Base-by-base conservation (phyloP, 257 asterid genomes). In the Vinca minor region DNA sequence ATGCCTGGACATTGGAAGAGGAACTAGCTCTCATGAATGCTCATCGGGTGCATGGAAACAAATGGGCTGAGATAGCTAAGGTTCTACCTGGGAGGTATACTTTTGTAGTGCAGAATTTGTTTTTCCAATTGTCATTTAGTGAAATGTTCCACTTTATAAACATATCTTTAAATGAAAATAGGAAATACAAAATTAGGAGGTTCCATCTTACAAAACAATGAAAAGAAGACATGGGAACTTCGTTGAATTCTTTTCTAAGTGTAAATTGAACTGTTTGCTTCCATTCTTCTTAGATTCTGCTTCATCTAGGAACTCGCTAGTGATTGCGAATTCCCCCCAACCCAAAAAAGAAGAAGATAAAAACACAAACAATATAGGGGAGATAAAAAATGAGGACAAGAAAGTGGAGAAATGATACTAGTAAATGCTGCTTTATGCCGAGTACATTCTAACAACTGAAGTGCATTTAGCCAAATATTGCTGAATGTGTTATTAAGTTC, bases 31-130 rank as follows among this genome's bases (percentile, higher is more conserved):
- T 93, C 67, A 86, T 93, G 72, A 77, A 82, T 75, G 97, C 96
- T 69, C 99, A 93, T 72, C 80, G 87, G 38, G 53, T 78, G 42
- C 78, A 89, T 77, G 97, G 99, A 73, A 93, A 93, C 71, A 93
- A 93, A 79, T 93, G 99, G 99, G 97, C 99, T 74, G 99, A 93
- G 79, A 79, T 93, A 65, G 99, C 99, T 50, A 93, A 83, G 85
- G 91, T 87, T 71, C 78, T 93, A 52, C 97, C 99, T 29, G 99
- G 99, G 76, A 85, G 98, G 98, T 89, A 89, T 50, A 29, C 69
- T 49, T 34, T 53, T 59, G 26, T 58, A 3, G 69, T 32, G 14
- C n/a, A n/a, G n/a, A 47, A 26, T 38, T 20, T 26, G 12, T 2
- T 31, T 18, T 29, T 21, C 34, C 8, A 5, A 5, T 17, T n/a